phyloP scores from a whole-genome alignment of 768 basidiomycete genomes.

The Mycena kentingensis region DNA sequence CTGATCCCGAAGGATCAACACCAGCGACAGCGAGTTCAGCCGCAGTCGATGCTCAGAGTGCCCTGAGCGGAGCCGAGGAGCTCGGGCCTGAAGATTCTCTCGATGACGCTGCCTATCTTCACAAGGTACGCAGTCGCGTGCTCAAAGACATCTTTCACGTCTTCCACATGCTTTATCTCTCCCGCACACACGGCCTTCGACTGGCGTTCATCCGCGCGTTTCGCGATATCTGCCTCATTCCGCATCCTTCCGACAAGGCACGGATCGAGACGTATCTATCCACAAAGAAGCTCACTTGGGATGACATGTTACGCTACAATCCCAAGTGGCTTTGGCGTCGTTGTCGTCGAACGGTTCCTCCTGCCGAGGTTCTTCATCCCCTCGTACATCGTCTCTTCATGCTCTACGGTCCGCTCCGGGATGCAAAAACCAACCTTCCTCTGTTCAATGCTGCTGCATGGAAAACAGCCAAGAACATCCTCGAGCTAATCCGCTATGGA shows the following conservation, averaged over 20 bases:
- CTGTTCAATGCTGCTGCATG: constrained; percentile 9
- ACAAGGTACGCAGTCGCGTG: constrained; percentile 1
- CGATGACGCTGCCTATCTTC: neutral
- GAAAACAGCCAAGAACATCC: constrained; percentile 8
- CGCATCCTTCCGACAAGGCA: constrained; percentile 3
- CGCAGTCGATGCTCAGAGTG: no score
- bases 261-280: constrained; percentile 2
- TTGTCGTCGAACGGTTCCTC: constrained; percentile 6
- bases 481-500: constrained; percentile 1
- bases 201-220: neutral
- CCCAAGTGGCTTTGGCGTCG: constrained; percentile 4
- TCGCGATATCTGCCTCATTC: constrained; percentile 9
- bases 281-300: constrained; percentile 1
- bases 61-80: no score
- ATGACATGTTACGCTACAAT: constrained; percentile 6
- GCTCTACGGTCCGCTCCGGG: constrained; percentile 3
- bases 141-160: constrained; percentile 10
- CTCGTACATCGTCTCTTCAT: neutral
- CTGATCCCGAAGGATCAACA: no score
- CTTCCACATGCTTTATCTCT: neutral
- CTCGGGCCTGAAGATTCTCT: no score
- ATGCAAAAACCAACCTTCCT: constrained; percentile 11
- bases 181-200: neutral
- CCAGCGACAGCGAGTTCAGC: no score
- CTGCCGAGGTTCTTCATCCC: constrained; percentile 1